A percentile compares a stretch with the other conserved stretches of the same genome.
phyloP scores from a whole-genome alignment of 2,329 filamentous ascomycete genomes.

The Neofusicoccum cordaticola region DNA sequence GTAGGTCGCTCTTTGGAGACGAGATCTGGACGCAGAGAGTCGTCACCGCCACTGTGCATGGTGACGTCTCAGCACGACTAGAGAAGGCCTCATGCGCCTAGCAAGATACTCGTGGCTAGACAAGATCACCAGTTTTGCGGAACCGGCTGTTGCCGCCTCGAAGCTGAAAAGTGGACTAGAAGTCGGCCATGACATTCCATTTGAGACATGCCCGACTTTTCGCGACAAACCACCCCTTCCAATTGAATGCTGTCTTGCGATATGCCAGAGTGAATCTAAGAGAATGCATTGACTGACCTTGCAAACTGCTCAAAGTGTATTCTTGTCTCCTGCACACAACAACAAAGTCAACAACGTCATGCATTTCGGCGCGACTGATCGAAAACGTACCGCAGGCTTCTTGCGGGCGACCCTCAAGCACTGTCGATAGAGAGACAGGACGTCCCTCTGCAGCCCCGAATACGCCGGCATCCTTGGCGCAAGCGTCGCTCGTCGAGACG shows the following conservation, averaged over 20 bases:
- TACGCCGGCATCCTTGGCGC: constrained; percentile 48
- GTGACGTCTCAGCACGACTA: too few relatives aligned
- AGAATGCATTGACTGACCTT: constrained; percentile 46
- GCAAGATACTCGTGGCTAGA: too few relatives aligned
- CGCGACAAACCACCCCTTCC: too few relatives aligned
- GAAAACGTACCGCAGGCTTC: constrained; percentile 66
- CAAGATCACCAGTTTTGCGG: too few relatives aligned
- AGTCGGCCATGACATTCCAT: too few relatives aligned
- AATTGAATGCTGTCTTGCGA: neutral
- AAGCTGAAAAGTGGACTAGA: too few relatives aligned
- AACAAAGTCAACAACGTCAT: constrained; percentile 18
- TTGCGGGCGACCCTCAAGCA: constrained; percentile 78
- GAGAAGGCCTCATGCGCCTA: too few relatives aligned
- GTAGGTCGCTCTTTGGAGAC: too few relatives aligned
- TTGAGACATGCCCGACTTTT: too few relatives aligned
- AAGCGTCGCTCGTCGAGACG: neutral
- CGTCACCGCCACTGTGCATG: too few relatives aligned
- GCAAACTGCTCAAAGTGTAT: constrained; percentile 63
- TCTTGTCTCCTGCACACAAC: constrained; percentile 49
- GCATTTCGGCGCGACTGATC: constrained; percentile 37
- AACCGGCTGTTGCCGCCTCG: too few relatives aligned
- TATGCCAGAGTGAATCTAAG: neutral
- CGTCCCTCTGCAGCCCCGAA: constrained; percentile 88
- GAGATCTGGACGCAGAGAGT: too few relatives aligned
- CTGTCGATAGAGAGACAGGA: constrained; percentile 78